Conservation (phyloP, 2,329 filamentous ascomycete species). For the Thielaviopsis punctulata region DNA sequence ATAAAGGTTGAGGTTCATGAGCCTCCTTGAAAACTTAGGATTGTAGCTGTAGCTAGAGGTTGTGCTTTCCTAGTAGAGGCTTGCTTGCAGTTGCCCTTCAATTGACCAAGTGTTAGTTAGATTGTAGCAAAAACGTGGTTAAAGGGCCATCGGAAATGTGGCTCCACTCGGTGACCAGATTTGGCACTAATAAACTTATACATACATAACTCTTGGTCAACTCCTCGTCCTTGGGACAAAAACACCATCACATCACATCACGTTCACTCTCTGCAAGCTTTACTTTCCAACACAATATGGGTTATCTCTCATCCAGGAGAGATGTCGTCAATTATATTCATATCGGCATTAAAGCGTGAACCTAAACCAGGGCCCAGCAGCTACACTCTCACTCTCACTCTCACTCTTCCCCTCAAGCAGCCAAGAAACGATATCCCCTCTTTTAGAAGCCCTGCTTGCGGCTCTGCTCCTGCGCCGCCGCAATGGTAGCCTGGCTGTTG, state of each 20-base stretch:
- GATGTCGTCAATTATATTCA: not conserved
- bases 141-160: not conserved
- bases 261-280: too few relatives aligned
- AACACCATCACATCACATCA: too few relatives aligned
- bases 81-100: not conserved
- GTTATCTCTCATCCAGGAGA: not conserved
- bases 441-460: conserved; percentile 12
- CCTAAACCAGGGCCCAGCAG: not conserved
- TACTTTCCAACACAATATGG: too few relatives aligned
- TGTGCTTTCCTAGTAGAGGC: not conserved
- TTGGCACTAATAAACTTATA: not conserved
- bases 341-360: not conserved
- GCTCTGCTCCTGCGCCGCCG: conserved; percentile 11
- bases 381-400: not conserved
- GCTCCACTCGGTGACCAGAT: not conserved
- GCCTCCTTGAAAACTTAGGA: too few relatives aligned
- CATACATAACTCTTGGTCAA: too few relatives aligned
- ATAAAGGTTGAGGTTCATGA: not conserved
- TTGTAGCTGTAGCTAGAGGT: too few relatives aligned
- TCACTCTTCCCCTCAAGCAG: not conserved
- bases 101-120: conserved; percentile 8
- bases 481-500: conserved; percentile 9
- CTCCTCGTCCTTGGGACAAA: too few relatives aligned
- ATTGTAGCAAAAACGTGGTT: not conserved
- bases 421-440: not conserved